A percentile compares a stretch with the other conserved stretches of the same genome.
Conservation (phyloP, 768 basidiomycete genomes). For the Leccinum rimulosum region DNA sequence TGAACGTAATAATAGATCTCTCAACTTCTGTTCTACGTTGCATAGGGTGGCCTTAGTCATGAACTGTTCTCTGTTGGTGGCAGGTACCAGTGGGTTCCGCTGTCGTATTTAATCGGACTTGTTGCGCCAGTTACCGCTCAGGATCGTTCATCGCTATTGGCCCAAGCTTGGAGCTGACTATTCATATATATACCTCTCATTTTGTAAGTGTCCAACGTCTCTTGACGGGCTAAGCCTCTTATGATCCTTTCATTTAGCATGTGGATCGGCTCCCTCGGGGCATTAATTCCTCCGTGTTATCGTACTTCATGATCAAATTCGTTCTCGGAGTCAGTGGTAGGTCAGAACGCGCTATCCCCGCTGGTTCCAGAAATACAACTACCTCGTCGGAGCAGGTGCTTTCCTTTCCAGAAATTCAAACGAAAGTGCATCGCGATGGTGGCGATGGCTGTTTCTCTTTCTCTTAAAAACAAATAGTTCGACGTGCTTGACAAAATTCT, state of each 20-base stretch:
- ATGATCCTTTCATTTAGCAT: slow-evolving; percentile 9
- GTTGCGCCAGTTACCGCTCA: slow-evolving; percentile 39
- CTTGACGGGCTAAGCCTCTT: not conserved
- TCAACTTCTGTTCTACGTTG: slow-evolving; percentile 47
- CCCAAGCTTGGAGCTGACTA: slow-evolving; percentile 30
- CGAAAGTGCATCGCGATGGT: too few relatives aligned
- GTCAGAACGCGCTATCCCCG: slow-evolving; percentile 35
- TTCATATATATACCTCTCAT: slow-evolving; percentile 30
- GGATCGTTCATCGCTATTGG: slow-evolving; percentile 36
- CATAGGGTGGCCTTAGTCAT: slow-evolving; percentile 39
- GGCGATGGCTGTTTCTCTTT: too few relatives aligned
- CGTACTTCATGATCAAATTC: slow-evolving; percentile 27
- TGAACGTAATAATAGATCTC: slow-evolving; percentile 35
- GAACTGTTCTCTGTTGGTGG: slow-evolving; percentile 32
- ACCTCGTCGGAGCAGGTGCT: slow-evolving; percentile 41
- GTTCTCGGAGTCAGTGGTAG: slow-evolving; percentile 35
- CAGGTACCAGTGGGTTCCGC: slow-evolving; percentile 41
- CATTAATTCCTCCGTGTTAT: slow-evolving; percentile 26
- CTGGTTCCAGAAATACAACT: slow-evolving; percentile 40
- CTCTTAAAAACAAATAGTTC: too few relatives aligned
- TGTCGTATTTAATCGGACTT: slow-evolving; percentile 34
- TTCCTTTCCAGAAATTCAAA: not conserved
- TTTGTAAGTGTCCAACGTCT: slow-evolving; percentile 16
- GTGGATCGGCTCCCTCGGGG: slow-evolving; percentile 22
- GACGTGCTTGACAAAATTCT: too few relatives aligned